Evolutionary conservation across 78 protist genomes (phyloP).

Genomic region (Cavenderia fasciculata): DNA sequence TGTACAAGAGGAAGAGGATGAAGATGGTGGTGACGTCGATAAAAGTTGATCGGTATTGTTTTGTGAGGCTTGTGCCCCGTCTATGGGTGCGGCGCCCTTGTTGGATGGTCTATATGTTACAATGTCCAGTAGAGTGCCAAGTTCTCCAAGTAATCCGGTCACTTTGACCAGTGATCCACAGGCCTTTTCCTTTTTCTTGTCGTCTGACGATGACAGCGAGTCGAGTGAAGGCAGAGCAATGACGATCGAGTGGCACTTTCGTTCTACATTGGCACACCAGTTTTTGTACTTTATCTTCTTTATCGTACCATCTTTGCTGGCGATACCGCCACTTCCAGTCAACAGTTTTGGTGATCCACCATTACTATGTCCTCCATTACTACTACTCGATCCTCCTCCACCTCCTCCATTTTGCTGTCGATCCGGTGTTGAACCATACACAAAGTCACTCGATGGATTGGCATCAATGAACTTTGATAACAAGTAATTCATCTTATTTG

Average conservation of each 20-base stretch:
- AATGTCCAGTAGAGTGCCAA: conserved; percentile 10
- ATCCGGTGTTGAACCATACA: too few species aligned
- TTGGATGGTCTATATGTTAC: conserved; percentile 15
- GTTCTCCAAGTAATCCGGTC: background rate
- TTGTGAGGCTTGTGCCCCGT: conserved; percentile 1
- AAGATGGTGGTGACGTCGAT: background rate
- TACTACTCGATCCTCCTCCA: too few species aligned
- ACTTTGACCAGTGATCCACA: conserved; percentile 5
- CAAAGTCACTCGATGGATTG: conserved; percentile 1
- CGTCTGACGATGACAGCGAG: background rate
- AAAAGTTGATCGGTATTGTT: too few species aligned
- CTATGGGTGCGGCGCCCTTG: background rate
- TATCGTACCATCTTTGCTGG: too few species aligned
- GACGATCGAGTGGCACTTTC: background rate
- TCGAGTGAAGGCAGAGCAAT: conserved; percentile 11
- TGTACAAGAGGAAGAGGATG: background rate
- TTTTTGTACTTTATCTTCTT: conserved; percentile 71
- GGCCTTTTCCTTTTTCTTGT: conserved; percentile 50
- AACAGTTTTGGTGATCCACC: too few species aligned
- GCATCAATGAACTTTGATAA: conserved; percentile 41
- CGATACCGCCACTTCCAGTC: too few species aligned
- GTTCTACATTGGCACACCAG: conserved; percentile 54
- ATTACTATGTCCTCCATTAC: too few species aligned
- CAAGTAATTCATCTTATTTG: conserved; percentile 40
- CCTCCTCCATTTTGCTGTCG: background rate